Evolutionary conservation across 352 stramenopile species (phyloP).

Genomic region (Phytophthora aleatoria): DNA sequence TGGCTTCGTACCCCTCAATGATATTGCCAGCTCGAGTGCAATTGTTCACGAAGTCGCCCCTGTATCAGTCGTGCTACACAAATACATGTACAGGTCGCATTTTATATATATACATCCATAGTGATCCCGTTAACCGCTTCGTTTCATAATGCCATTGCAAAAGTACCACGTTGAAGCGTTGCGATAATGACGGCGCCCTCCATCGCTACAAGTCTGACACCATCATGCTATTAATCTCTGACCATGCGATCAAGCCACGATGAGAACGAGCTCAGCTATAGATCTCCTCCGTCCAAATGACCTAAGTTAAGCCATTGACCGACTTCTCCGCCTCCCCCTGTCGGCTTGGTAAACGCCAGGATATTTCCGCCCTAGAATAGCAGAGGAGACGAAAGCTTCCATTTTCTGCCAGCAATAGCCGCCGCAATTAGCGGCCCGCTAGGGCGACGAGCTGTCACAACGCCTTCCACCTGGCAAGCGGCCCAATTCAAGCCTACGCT

Average conservation of each 20-base stretch:
- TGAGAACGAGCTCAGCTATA: not conserved
- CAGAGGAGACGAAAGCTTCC: conserved; percentile 12
- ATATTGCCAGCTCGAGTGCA: not conserved
- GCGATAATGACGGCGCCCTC: no score
- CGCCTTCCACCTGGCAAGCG: not conserved
- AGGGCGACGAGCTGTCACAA: not conserved
- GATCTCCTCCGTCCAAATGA: not conserved
- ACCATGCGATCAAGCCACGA: not conserved
- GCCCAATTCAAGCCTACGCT: not conserved
- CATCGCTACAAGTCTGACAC: no score
- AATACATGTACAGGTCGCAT: no score
- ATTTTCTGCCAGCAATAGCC: conserved; percentile 4
- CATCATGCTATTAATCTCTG: no score
- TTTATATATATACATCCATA: no score
- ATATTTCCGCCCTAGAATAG: not conserved
- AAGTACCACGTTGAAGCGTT: no score
- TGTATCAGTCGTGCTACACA: not conserved
- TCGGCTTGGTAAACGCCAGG: not conserved
- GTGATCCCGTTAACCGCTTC: no score
- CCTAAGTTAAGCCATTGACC: not conserved
- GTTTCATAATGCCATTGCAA: no score
- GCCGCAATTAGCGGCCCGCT: no score
- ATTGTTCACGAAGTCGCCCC: not conserved
- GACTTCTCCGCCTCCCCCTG: not conserved
- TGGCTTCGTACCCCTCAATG: not conserved